Evolutionary conservation across 805 yeast genomes (phyloP).

Genomic region (Candida wancherniae): DNA sequence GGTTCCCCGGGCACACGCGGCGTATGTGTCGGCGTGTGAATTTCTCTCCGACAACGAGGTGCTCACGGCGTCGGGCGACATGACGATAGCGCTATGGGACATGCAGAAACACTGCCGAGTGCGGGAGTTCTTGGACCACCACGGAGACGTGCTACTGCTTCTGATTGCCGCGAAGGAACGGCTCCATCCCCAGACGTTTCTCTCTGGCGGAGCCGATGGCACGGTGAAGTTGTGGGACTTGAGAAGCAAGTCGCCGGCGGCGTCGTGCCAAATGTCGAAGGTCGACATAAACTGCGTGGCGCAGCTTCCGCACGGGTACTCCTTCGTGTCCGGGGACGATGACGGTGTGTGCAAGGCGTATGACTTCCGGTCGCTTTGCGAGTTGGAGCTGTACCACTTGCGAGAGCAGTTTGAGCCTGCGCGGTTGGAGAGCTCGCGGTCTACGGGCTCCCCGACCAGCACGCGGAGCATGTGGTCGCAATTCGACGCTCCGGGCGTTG

Average conservation of each 20-base stretch:
- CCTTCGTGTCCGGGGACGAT: constrained; percentile 73
- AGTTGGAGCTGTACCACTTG: constrained; percentile 46
- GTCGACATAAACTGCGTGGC: constrained; percentile 59
- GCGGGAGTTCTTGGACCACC: constrained; percentile 57
- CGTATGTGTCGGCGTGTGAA: constrained; percentile 72
- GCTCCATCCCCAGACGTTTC: constrained; percentile 30
- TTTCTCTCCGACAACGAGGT: constrained; percentile 56
- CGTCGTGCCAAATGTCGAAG: constrained; percentile 50
- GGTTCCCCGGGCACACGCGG: constrained; percentile 60
- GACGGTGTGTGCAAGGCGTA: constrained; percentile 67
- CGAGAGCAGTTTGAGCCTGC: constrained; percentile 15
- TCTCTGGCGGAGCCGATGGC: constrained; percentile 68
- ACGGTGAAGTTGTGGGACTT: constrained; percentile 62
- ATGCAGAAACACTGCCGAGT: constrained; percentile 51
- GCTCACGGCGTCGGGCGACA: constrained; percentile 77
- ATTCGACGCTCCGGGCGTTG: constrained; percentile 63
- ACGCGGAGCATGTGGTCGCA: constrained; percentile 17
- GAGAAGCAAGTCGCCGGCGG: constrained; percentile 39
- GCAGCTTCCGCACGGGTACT: constrained; percentile 65
- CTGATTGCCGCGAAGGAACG: constrained; percentile 10
- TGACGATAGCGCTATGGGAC: constrained; percentile 80
- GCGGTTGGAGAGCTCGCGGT: constrained; percentile 2
- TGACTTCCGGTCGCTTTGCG: constrained; percentile 76
- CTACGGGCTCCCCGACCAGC: constrained; percentile 8
- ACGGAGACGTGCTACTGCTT: constrained; percentile 65